Evolutionary conservation across 257 asterid genomes (phyloP), one percentile per base, ranked within the genome.

Genomic region (Paraleonurus japonicus): DNA sequence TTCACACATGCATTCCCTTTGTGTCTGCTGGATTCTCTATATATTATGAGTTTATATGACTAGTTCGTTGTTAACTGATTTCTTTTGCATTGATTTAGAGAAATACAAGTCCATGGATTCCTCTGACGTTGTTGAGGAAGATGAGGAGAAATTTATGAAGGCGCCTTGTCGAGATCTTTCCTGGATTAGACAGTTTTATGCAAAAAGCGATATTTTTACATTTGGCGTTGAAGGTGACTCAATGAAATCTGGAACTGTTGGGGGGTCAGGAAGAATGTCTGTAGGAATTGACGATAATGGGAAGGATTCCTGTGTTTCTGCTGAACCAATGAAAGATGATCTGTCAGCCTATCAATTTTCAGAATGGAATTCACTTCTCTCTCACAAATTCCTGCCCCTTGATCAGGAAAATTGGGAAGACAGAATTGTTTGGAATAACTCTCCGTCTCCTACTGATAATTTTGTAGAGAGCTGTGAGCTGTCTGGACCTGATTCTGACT

Each of bases 381-480:
- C 88, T 33, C 71, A 88, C 23, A 80, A 88, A 37, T 85, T 88
- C 66, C 83, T 82, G 76, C 92, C 96, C 64, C 88, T 95, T 80
- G 98, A 89, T 72, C 99, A 95, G 82, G 86, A 88, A 79, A 90
- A 95, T 75, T 95, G 99, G 99, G 99, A 95, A 81, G 97, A 92
- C 78, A 81, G 77, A 75, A 92, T 95, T 80, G 82, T 89, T 76
- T 95, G 99, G 99, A 83, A 85, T 72, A 82, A 81, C 79, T 88
- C 99, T 64, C 96, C 98, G 24, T 77, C 81, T 33, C 69, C 73
- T 47, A 69, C 78, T 81, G 85, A 72, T 58, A 80, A 73, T 80
- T 70, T 82, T 77, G 84, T 84, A 16, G 98, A 95, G 82, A 84
- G 95, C 79, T 82, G 85, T 67, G 97, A 95, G 80, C 83, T 89